Evolutionary conservation across 768 basidiomycete genomes (phyloP).

Genomic region (Tylopilus plumbeoviolaceoides): DNA sequence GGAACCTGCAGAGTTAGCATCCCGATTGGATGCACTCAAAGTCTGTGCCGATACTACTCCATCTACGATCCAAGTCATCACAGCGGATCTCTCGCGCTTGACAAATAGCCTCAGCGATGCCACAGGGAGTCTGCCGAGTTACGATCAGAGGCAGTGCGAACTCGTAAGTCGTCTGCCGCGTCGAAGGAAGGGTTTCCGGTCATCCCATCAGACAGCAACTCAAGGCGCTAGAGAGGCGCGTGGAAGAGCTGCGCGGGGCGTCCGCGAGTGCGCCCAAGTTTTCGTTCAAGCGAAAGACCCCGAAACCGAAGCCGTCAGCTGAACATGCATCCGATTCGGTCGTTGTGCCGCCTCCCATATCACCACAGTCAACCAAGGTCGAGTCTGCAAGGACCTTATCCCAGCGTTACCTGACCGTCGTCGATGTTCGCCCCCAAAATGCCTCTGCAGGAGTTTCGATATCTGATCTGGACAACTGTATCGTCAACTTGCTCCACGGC

Average conservation of each 20-base stretch:
- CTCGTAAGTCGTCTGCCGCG: constrained; percentile 41
- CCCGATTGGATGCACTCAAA: constrained; percentile 42
- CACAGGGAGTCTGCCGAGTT: constrained; percentile 59
- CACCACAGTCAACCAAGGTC: constrained; percentile 2
- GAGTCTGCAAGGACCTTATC: constrained; percentile 40
- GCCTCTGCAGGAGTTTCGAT: constrained; percentile 51
- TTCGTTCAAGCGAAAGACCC: constrained; percentile 52
- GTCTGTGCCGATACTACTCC: constrained; percentile 22
- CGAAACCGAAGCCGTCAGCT: constrained; percentile 16
- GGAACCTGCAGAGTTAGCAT: constrained; percentile 41
- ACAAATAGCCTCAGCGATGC: constrained; percentile 63
- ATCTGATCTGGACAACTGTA: constrained; percentile 59
- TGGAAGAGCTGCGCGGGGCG: constrained; percentile 48
- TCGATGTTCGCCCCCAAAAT: constrained; percentile 34
- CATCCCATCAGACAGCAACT: constrained; percentile 50
- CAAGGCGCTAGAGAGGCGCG: constrained; percentile 50
- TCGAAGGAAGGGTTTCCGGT: constrained; percentile 3
- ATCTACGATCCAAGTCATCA: constrained; percentile 41
- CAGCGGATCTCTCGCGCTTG: constrained; percentile 51
- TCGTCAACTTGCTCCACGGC: constrained; percentile 59
- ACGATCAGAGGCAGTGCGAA: constrained; percentile 73
- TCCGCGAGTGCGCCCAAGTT: constrained; percentile 58
- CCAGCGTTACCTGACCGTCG: constrained; percentile 41
- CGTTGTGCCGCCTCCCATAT: neutral
- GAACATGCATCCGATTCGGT: neutral